Conservation (phyloP, 2,329 filamentous ascomycete genomes). For the Ilyonectria sp. region DNA sequence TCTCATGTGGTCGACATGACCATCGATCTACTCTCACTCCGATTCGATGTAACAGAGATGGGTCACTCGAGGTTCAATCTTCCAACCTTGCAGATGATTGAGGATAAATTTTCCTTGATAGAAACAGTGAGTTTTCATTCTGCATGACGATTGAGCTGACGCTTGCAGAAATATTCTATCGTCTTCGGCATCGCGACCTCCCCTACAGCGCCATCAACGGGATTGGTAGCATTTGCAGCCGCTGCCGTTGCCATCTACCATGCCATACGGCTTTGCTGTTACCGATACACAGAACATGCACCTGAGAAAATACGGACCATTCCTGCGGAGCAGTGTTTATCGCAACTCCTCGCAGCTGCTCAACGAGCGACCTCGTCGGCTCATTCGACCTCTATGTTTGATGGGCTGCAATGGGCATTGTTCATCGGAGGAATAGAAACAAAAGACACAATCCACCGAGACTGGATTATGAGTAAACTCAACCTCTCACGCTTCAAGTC, state of each 20-base stretch:
- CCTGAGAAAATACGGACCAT: background rate
- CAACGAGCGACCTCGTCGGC: constrained; percentile 3
- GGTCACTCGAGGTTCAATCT: background rate
- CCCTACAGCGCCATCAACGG: background rate
- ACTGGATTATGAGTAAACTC: constrained; percentile 16
- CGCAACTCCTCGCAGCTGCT: background rate
- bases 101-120: background rate
- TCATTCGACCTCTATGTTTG: background rate
- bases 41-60: constrained; percentile 5
- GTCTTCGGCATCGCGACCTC: background rate
- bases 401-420: constrained; percentile 16
- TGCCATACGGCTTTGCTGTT: constrained; percentile 3
- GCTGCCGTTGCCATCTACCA: constrained; percentile 5
- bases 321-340: background rate
- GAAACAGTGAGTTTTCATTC: constrained; percentile 2
- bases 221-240: background rate
- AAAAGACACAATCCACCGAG: background rate
- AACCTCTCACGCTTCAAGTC: background rate
- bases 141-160: background rate
- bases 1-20: constrained; percentile 13
- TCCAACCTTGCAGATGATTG: background rate
- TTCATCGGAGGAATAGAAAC: constrained; percentile 10
- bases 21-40: constrained; percentile 1
- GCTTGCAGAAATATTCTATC: background rate
- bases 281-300: background rate